A percentile compares a stretch with the other conserved stretches of the same genome.
phyloP scores from a whole-genome alignment of 352 stramenopile species.

The Phytophthora litchii region DNA sequence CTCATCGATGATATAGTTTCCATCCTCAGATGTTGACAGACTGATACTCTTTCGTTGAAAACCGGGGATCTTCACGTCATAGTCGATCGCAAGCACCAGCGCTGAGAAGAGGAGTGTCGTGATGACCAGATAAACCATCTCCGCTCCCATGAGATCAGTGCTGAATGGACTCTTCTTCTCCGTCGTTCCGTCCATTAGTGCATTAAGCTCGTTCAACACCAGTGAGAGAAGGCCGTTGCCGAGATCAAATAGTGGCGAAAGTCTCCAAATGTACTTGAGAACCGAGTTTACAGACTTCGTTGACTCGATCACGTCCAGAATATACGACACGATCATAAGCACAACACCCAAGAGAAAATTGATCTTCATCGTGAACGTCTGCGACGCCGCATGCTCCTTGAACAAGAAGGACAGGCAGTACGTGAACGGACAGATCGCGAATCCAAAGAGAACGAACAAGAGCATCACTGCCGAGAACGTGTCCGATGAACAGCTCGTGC shows the following conservation, averaged over 20 bases:
- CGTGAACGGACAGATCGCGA: slow-evolving; percentile 52
- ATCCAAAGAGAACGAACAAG: slow-evolving; percentile 53
- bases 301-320: slow-evolving; percentile 43
- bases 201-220: slow-evolving; percentile 39
- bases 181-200: slow-evolving; percentile 19
- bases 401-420: slow-evolving; percentile 65
- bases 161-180: slow-evolving; percentile 50
- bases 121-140: slow-evolving; percentile 50
- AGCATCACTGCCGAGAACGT: slow-evolving; percentile 49
- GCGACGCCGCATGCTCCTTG: slow-evolving; percentile 49
- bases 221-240: slow-evolving; percentile 43
- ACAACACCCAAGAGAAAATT: slow-evolving; percentile 60
- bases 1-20: slow-evolving; percentile 36
- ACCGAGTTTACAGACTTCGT: slow-evolving; percentile 47
- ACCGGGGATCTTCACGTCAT: slow-evolving; percentile 14
- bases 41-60: neutral
- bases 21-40: neutral
- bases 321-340: slow-evolving; percentile 55
- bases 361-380: slow-evolving; percentile 62
- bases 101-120: slow-evolving; percentile 22
- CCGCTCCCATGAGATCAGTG: slow-evolving; percentile 52
- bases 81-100: slow-evolving; percentile 40
- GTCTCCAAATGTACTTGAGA: slow-evolving; percentile 62
- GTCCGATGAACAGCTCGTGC: slow-evolving; percentile 35
- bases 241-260: slow-evolving; percentile 56